phyloP scores from a whole-genome alignment of 169 alveolate genomes.

The Plasmodium malariae region DNA sequence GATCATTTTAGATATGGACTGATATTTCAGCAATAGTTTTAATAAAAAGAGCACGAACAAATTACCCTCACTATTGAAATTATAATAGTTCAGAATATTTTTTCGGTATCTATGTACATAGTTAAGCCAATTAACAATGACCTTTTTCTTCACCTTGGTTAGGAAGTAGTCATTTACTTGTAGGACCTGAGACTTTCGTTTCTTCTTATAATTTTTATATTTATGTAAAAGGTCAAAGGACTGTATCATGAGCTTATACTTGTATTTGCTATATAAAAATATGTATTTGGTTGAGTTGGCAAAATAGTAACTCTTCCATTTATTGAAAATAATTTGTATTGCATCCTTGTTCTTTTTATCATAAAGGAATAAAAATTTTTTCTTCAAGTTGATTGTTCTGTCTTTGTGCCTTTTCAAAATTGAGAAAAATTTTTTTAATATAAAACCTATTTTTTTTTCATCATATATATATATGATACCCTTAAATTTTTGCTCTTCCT shows the following conservation, averaged over 20 bases:
- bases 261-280: conserved; percentile 32
- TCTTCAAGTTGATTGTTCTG: conserved; percentile 19
- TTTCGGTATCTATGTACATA: conserved; percentile 1
- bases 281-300: conserved; percentile 39
- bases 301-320: conserved; percentile 43
- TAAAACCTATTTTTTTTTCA: conserved; percentile 13
- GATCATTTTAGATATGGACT: background rate
- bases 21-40: conserved; percentile 3
- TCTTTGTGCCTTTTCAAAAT: conserved; percentile 35
- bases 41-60: conserved; percentile 10
- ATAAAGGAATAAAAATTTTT: conserved; percentile 27
- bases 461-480: background rate
- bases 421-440: conserved; percentile 21
- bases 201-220: conserved; percentile 20
- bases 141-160: conserved; percentile 7
- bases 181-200: background rate
- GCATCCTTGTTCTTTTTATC: conserved; percentile 29
- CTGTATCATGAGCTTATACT: conserved; percentile 44
- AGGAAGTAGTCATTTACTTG: conserved; percentile 4
- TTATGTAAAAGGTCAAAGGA: conserved; percentile 3
- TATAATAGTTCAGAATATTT: conserved; percentile 31
- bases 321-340: background rate
- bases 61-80: conserved; percentile 30
- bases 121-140: background rate
- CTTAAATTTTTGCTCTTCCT: background rate